Evolutionary conservation across 2,329 filamentous ascomycete genomes (phyloP).

Genomic region (Fusarium compactum): DNA sequence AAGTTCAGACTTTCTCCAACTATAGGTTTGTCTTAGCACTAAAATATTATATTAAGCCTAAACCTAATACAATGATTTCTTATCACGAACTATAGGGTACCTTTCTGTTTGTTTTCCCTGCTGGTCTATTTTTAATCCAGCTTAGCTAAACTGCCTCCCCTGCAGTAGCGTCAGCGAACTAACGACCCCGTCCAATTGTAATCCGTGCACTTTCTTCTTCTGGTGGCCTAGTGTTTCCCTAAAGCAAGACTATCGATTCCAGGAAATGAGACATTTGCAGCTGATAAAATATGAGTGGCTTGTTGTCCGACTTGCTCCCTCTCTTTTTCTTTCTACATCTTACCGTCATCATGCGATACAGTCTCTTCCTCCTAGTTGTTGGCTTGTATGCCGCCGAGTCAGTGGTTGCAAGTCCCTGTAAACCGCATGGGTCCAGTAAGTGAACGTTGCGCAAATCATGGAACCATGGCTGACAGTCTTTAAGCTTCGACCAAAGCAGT

Average conservation of each 20-base stretch:
- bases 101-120: background rate
- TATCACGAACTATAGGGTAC: background rate
- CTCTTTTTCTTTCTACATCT: background rate
- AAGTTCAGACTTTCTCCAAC: no score
- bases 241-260: background rate
- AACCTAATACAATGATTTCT: no score
- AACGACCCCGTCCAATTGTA: accelerated
- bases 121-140: background rate
- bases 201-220: background rate
- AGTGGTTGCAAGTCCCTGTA: background rate
- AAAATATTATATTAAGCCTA: no score
- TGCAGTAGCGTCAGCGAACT: no score
- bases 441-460: no score
- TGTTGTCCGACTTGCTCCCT: accelerated
- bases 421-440: no score
- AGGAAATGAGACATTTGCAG: background rate
- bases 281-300: background rate
- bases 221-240: background rate
- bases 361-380: background rate
- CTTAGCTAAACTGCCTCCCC: background rate
- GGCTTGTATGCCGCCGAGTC: background rate
- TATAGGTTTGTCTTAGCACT: no score
- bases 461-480: background rate
- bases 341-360: no score
- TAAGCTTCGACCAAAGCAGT: background rate